phyloP scores from a whole-genome alignment of 2,329 filamentous ascomycete species.

The Cercospora citrullina region DNA sequence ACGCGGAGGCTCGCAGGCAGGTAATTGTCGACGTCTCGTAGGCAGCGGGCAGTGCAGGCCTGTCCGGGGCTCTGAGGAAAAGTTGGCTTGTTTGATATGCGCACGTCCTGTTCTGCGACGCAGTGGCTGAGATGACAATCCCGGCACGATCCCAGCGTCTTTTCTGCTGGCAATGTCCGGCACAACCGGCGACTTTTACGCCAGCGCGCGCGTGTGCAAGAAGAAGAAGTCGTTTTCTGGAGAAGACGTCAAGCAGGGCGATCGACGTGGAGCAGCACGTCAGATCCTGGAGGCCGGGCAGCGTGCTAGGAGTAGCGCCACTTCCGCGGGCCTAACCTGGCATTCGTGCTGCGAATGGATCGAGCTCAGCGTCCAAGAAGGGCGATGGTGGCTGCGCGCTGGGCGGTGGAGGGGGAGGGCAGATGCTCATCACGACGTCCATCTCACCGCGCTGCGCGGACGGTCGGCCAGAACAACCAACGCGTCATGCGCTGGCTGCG shows the following conservation, averaged over 20 bases:
- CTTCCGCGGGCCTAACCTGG: conserved; percentile 13
- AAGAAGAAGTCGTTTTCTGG: neutral
- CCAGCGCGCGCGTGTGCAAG: neutral
- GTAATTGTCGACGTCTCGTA: neutral
- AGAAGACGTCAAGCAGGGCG: conserved; percentile 3
- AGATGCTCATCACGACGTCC: neutral
- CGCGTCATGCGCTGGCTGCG: conserved; percentile 2
- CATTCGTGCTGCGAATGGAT: neutral
- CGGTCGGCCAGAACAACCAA: conserved; percentile 1
- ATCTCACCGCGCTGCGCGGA: neutral
- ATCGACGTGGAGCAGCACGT: conserved; percentile 12
- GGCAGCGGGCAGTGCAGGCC: neutral
- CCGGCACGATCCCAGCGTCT: neutral
- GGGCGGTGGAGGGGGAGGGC: conserved; percentile 7
- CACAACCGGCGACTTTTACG: conserved; percentile 18
- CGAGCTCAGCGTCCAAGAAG: conserved; percentile 12
- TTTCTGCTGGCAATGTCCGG: conserved; percentile 17
- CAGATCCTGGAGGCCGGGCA: conserved; percentile 1
- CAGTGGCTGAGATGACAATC: conserved; percentile 5
- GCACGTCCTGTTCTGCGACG: conserved; percentile 16
- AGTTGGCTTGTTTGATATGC: conserved; percentile 20
- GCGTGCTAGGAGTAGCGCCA: conserved; percentile 10
- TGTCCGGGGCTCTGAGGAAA: neutral
- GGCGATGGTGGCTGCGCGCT: conserved; percentile 14
- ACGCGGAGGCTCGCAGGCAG: neutral